These are phyloP conservation scores for Gossypium stocksii DNA, from an alignment of 345 rosid genomes.

Conservation along the genomic window DNA sequence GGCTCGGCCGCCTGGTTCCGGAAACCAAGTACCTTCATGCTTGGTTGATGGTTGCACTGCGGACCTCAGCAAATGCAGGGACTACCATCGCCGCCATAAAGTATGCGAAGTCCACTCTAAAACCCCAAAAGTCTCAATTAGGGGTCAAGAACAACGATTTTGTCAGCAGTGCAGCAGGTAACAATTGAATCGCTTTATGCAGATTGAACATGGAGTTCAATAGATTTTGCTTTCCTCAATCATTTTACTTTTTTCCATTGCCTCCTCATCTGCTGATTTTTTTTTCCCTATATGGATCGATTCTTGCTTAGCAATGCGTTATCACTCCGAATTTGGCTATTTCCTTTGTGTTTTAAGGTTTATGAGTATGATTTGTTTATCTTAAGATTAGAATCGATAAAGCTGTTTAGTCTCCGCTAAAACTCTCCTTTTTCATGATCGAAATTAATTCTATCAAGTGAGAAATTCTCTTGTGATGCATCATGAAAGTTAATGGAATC, in stretches of 20 bases:
- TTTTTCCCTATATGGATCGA: not conserved
- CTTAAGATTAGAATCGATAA: not conserved
- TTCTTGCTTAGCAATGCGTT: not conserved
- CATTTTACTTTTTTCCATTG: not conserved
- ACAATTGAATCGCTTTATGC: not conserved
- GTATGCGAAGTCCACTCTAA: slow-evolving; percentile 72
- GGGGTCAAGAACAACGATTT: slow-evolving; percentile 56
- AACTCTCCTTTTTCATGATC: not conserved
- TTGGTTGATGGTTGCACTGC: slow-evolving; percentile 73
- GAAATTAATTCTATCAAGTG: not conserved
- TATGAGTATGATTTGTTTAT: not conserved
- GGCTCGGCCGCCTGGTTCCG: slow-evolving; percentile 38
- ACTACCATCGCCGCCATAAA: slow-evolving; percentile 71
- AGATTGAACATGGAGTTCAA: not conserved
- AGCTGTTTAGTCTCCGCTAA: not conserved
- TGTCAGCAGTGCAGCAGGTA: slow-evolving; percentile 92
- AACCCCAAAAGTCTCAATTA: slow-evolving; percentile 53
- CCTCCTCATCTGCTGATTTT: not conserved
- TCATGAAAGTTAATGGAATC: not conserved
- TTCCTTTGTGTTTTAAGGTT: not conserved
- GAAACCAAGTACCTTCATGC: slow-evolving; percentile 50
- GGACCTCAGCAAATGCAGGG: slow-evolving; percentile 64
- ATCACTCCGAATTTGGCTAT: not conserved
- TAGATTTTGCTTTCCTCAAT: not conserved
- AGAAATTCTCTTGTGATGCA: not conserved